Base-by-base conservation (phyloP, 140 eudicot genomes). In the Senecio squalidus region DNA sequence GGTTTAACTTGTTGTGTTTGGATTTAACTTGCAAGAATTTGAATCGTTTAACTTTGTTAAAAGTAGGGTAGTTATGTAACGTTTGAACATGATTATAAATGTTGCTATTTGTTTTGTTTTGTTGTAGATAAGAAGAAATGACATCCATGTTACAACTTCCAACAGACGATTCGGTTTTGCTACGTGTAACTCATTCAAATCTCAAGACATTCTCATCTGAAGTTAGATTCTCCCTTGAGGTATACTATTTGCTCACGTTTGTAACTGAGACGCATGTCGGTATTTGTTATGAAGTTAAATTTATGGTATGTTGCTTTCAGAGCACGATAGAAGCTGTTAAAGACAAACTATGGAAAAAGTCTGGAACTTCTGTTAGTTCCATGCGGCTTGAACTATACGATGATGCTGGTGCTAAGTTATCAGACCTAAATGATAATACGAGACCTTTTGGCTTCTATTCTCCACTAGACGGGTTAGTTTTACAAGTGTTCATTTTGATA, bases 301-400 rank as follows among this genome's bases (percentile, higher is more conserved):
- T 40, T n/a, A 15, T 66, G 48, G 25, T 39, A 36, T 64, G 14
- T 17, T 67, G 66, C 59, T 58, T 5, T 46, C 80, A 86, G 98
- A 80, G 84, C 92, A 76, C 91, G 33, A 77, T 90, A 39, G 98
- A 86, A 79, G 82, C 94, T 54, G 85, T 86, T 24, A 90, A 90
- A 72, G 98, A 90, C 53, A 90, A 86, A 79, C 55, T 90, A 46
- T 90, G 98, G 98, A 90, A 77, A 70, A 90, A 83, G 76, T 78
- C 90, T 57, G 95, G 98, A 6, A 90, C 98, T 74, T 72, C 95
- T 66, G 85, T 90, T 56, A 15, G 68, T 52, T 86, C 98, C 58
- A 90, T 90, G 98, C 14, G 59, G 60, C 91, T 90, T 38, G 88
- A 86, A 80, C 82, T 90, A 26, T 86, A 76, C 61, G 98, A 90